Evolutionary conservation across 257 asterid species (phyloP).

Genomic region (Striga asiatica): DNA sequence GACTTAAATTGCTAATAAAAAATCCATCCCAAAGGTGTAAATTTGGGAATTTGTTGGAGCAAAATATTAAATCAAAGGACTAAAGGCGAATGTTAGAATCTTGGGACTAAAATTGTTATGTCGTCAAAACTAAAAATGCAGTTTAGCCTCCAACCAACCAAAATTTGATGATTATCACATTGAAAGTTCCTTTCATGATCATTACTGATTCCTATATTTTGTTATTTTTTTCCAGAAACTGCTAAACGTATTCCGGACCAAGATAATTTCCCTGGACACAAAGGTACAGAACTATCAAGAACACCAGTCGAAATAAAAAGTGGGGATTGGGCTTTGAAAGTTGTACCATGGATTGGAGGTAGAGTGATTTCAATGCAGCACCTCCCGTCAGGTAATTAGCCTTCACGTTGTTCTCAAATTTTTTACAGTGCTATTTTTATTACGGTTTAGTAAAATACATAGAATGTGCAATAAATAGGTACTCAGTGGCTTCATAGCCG

Average conservation of each 20-base stretch:
- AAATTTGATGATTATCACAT: no score
- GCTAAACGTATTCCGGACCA: conserved; percentile 57
- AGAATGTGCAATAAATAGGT: conserved; percentile 45
- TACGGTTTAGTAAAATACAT: no score
- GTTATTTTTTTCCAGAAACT: conserved; percentile 39
- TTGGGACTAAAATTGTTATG: no score
- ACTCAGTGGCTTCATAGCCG: conserved; percentile 97
- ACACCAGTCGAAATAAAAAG: conserved; percentile 68
- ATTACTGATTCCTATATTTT: conserved; percentile 2
- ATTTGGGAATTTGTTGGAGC: no score
- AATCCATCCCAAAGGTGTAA: no score
- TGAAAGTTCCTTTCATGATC: background rate
- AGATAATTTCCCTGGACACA: conserved; percentile 47
- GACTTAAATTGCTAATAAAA: no score
- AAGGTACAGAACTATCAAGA: conserved; percentile 62
- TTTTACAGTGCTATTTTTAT: no score
- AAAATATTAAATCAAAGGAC: no score
- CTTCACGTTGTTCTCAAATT: no score
- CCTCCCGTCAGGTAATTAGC: conserved; percentile 78
- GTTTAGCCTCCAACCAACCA: no score
- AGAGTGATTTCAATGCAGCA: conserved; percentile 91
- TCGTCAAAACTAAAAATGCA: no score
- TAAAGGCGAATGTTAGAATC: no score
- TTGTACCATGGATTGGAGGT: conserved; percentile 96
- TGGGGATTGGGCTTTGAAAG: conserved; percentile 80